Conservation (phyloP, 2,329 filamentous ascomycete genomes). For the Phyllosticta citribraziliensis region DNA sequence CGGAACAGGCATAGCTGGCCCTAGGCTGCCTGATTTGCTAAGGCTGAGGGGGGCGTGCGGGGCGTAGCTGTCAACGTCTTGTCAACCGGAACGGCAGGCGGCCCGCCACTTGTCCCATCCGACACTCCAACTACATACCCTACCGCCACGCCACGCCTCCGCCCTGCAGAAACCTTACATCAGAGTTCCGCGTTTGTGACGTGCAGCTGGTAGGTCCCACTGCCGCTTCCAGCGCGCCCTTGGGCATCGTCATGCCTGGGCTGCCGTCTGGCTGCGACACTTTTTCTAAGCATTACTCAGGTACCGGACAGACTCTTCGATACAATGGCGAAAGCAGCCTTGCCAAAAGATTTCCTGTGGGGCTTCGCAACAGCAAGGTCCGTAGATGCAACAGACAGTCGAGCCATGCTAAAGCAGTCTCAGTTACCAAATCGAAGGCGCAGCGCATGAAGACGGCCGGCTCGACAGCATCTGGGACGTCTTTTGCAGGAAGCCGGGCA, state of each 20-base stretch:
- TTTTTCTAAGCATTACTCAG: not conserved
- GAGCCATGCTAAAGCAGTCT: slow-evolving; percentile 5
- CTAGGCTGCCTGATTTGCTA: not conserved
- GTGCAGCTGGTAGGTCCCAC: not conserved
- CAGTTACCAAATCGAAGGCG: slow-evolving; percentile 84
- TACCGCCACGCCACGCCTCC: not conserved
- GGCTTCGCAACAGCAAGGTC: slow-evolving; percentile 34
- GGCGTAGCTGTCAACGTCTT: not conserved
- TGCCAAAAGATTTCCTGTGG: slow-evolving; percentile 32
- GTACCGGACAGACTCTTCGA: not conserved
- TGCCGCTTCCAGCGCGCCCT: not conserved
- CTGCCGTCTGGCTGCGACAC: too few species aligned
- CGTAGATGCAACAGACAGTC: slow-evolving; percentile 41
- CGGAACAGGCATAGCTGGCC: not conserved
- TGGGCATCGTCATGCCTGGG: too few species aligned
- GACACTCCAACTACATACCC: not conserved
- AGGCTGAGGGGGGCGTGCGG: not conserved
- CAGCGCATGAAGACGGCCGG: slow-evolving; percentile 63
- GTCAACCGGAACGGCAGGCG: not conserved
- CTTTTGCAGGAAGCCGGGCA: slow-evolving; percentile 73
- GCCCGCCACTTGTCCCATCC: not conserved
- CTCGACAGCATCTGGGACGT: slow-evolving; percentile 81
- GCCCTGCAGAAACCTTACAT: not conserved
- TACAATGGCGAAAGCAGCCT: slow-evolving; percentile 22
- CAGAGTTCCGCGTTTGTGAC: not conserved